A percentile compares a stretch with the other conserved stretches of the same genome.
phyloP scores from a whole-genome alignment of 2,329 filamentous ascomycete species.

The Pseudophaeomoniella oleicola region DNA sequence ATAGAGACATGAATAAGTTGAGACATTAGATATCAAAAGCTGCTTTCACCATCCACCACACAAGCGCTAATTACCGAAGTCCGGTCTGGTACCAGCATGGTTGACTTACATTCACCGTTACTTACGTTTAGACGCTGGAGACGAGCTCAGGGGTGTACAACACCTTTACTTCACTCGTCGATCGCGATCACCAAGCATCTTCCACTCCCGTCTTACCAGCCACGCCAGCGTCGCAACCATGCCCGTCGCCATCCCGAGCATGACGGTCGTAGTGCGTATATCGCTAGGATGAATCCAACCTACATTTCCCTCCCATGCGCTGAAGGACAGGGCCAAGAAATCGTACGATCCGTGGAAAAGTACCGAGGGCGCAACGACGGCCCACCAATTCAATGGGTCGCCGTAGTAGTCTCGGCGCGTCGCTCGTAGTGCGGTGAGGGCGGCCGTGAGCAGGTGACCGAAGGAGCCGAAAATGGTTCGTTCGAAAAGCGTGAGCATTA shows the following conservation, averaged over 20 bases:
- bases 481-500: slow-evolving; percentile 7
- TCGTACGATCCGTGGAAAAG: slow-evolving; percentile 9
- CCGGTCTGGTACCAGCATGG: too few relatives aligned
- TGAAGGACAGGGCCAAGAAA: slow-evolving; percentile 8
- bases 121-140: too few relatives aligned
- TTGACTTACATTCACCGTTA: too few relatives aligned
- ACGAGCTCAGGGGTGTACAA: too few relatives aligned
- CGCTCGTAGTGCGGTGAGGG: slow-evolving; percentile 7
- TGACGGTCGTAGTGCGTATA: not conserved
- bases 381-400: slow-evolving; percentile 2
- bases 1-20: too few relatives aligned
- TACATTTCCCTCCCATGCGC: slow-evolving; percentile 11
- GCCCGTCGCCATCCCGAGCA: not conserved
- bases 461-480: slow-evolving; percentile 6
- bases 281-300: slow-evolving; percentile 11
- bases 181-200: not conserved
- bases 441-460: slow-evolving; percentile 7
- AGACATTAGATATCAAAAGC: too few relatives aligned
- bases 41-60: too few relatives aligned
- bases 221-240: not conserved
- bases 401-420: slow-evolving; percentile 6
- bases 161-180: not conserved
- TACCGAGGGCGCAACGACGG: slow-evolving; percentile 6
- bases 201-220: not conserved
- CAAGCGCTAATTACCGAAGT: too few relatives aligned